Percentiles rank a stretch among this genome's conserved stretches.
Evolutionary conservation across 176 grass and related monocot genomes (phyloP).

Genomic region (Sorghum bicolor): DNA sequence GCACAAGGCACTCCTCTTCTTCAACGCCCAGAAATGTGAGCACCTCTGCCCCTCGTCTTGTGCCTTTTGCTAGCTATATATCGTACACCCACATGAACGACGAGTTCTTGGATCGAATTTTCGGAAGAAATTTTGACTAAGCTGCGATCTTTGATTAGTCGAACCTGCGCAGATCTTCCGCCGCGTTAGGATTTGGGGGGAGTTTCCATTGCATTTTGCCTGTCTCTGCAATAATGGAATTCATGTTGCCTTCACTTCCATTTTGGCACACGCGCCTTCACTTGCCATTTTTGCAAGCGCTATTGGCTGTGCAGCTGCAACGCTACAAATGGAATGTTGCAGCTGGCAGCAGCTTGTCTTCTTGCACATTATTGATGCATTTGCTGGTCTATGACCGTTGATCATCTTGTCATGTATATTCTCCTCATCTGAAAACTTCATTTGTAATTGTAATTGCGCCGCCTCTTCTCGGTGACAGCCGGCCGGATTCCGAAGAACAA

Average conservation of each 20-base stretch:
- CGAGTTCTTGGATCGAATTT: not conserved
- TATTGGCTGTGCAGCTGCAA: too few species aligned
- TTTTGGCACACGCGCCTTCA: too few species aligned
- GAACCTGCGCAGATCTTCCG: not conserved
- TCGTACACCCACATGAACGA: not conserved
- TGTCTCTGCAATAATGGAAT: conserved; percentile 9
- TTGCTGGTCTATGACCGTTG: not conserved
- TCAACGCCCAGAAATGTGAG: conserved; percentile 97
- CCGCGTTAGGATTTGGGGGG: not conserved
- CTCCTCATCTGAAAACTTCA: conserved; percentile 14
- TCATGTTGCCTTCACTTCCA: not conserved
- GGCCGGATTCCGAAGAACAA: conserved; percentile 83
- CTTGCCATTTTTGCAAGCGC: conserved; percentile 12
- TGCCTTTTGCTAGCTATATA: too few species aligned
- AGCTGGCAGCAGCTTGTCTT: not conserved
- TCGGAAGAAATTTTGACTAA: not conserved
- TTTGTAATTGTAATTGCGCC: not conserved
- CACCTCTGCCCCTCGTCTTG: not conserved
- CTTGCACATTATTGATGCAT: not conserved
- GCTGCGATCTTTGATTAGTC: not conserved
- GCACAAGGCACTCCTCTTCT: conserved; percentile 95
- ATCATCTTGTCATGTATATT: not conserved
- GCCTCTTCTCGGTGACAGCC: conserved; percentile 39
- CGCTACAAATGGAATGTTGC: too few species aligned
- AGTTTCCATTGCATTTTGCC: not conserved